A percentile compares a stretch with the other conserved stretches of the same genome.
Evolutionary conservation across 352 stramenopile species (phyloP).

Genomic region (Phytophthora vignae): DNA sequence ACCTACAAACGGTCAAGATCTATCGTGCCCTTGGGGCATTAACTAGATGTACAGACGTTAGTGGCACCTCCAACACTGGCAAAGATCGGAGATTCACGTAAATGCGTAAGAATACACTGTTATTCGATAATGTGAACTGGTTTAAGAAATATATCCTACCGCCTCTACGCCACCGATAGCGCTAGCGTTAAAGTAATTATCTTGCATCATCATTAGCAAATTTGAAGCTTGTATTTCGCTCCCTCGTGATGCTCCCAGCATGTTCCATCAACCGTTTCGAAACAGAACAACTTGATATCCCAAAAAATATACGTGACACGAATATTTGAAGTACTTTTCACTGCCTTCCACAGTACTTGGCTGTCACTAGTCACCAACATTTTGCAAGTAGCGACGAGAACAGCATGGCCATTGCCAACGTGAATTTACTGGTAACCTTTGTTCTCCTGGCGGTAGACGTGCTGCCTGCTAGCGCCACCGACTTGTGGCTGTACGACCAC

Average conservation of each 20-base stretch:
- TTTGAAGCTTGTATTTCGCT: too few relatives aligned
- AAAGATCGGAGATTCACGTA: too few relatives aligned
- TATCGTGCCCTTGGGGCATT: background rate
- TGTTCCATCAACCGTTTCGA: too few relatives aligned
- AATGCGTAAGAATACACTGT: too few relatives aligned
- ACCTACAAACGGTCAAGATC: background rate
- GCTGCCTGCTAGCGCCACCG: constrained; percentile 4
- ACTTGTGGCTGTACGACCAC: constrained; percentile 33
- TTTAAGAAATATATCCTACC: too few relatives aligned
- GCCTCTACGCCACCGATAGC: background rate
- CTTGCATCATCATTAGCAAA: too few relatives aligned
- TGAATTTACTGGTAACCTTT: background rate
- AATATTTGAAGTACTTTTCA: too few relatives aligned
- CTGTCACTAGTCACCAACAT: background rate
- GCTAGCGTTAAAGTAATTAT: background rate
- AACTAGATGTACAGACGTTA: background rate
- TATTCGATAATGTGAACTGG: too few relatives aligned
- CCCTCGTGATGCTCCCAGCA: too few relatives aligned
- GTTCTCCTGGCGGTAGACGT: constrained; percentile 7
- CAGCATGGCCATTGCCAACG: background rate
- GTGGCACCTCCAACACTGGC: background rate
- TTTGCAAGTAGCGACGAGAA: background rate
- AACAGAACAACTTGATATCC: too few relatives aligned
- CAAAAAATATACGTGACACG: too few relatives aligned
- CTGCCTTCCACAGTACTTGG: too few relatives aligned